Conservation (phyloP, 768 basidiomycete species). For the Favolaschia claudopus region DNA sequence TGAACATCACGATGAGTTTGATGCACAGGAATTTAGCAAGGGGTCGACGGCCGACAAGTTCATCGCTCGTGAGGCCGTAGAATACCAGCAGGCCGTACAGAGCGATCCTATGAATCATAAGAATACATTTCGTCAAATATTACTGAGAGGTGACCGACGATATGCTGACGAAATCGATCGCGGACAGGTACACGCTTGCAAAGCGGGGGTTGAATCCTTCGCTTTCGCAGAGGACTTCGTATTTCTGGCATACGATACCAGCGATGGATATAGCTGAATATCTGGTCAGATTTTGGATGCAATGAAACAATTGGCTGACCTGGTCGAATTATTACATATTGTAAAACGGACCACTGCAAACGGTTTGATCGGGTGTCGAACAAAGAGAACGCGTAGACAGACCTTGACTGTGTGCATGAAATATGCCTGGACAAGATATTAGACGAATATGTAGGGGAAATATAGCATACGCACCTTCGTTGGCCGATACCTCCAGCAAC, state of each 20-base stretch:
- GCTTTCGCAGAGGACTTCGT: conserved; percentile 72
- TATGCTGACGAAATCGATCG: conserved; percentile 82
- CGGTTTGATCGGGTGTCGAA: conserved; percentile 1
- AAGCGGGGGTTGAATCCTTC: conserved; percentile 64
- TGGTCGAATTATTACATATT: conserved; percentile 82
- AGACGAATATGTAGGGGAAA: neutral
- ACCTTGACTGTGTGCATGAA: conserved; percentile 93
- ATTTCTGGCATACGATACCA: conserved; percentile 79
- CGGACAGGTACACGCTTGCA: conserved; percentile 74
- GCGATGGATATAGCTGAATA: conserved; percentile 64
- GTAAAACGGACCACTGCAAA: conserved; percentile 81
- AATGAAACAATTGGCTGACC: neutral
- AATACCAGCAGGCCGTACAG: conserved; percentile 87
- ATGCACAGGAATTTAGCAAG: conserved; percentile 88
- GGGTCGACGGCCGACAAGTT: conserved; percentile 76
- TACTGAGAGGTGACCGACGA: conserved; percentile 51
- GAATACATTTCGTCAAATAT: neutral
- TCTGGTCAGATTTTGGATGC: neutral
- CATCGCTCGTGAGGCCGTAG: conserved; percentile 82
- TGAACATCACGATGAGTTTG: conserved; percentile 89
- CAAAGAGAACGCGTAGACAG: conserved; percentile 8
- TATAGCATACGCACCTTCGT: conserved; percentile 67
- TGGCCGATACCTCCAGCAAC: conserved; percentile 83
- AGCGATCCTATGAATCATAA: conserved; percentile 61
- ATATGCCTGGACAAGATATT: conserved; percentile 60